phyloP scores from a whole-genome alignment of 257 asterid genomes.

The Jacaranda copaia region DNA sequence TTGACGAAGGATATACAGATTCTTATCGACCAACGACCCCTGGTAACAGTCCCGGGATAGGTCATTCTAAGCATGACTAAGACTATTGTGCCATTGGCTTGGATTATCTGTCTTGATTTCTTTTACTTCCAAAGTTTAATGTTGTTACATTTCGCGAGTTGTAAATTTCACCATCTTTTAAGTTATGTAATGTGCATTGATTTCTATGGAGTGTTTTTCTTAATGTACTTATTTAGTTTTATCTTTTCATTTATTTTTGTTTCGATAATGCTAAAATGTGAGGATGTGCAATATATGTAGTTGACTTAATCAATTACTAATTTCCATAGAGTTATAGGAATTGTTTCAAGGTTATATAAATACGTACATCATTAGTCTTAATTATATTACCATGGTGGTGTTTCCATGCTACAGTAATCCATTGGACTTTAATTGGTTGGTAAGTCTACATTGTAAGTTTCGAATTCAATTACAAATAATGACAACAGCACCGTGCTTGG shows the following conservation, averaged over 20 bases:
- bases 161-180: slow-evolving; percentile 28
- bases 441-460: too few relatives aligned
- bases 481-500: background rate
- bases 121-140: background rate
- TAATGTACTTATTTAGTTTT: background rate
- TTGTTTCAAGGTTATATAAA: background rate
- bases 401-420: background rate
- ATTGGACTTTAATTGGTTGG: background rate
- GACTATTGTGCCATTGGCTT: background rate
- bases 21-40: slow-evolving; percentile 67
- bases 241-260: background rate
- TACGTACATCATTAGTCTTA: background rate
- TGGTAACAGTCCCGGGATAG: slow-evolving; percentile 84
- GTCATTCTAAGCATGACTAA: slow-evolving; percentile 70
- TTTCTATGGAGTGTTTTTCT: background rate
- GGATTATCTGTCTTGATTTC: background rate
- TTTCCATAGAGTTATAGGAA: background rate
- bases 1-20: slow-evolving; percentile 51
- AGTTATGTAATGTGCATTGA: slow-evolving; percentile 26
- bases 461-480: too few relatives aligned
- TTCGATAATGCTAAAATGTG: background rate
- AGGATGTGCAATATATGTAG: background rate
- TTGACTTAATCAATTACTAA: background rate
- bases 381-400: background rate
- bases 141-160: background rate